These are phyloP conservation scores for Fusarium sp. DNA, from an alignment of 2,329 filamentous ascomycete species.

Conservation along the genomic window DNA sequence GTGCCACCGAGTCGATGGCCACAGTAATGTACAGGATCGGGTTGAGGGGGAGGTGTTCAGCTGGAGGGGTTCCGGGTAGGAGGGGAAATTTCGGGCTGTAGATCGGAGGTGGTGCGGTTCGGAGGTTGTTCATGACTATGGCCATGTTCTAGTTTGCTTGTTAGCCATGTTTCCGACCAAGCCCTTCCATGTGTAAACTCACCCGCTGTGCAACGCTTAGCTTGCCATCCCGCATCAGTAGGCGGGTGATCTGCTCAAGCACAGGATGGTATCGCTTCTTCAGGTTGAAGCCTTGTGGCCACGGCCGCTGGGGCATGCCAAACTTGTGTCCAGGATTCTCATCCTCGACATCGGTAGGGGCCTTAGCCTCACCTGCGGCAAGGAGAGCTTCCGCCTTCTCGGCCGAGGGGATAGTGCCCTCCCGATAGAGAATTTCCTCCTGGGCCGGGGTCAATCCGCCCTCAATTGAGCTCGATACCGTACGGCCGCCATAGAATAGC, in stretches of 20 bases:
- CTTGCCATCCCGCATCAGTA: conserved; percentile 92
- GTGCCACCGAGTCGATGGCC: conserved; percentile 91
- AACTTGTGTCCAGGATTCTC: conserved; percentile 74
- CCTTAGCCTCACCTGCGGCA: conserved; percentile 37
- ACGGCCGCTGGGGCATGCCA: conserved; percentile 70
- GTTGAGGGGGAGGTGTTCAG: conserved; percentile 82
- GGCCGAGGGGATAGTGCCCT: conserved; percentile 52
- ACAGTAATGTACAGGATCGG: conserved; percentile 88
- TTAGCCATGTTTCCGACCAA: conserved; percentile 13
- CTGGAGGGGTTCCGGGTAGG: conserved; percentile 77
- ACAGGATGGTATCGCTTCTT: conserved; percentile 87
- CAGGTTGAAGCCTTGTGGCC: conserved; percentile 68
- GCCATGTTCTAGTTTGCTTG: conserved; percentile 73
- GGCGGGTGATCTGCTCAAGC: conserved; percentile 84
- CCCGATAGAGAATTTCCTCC: conserved; percentile 53
- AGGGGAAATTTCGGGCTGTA: conserved; percentile 74
- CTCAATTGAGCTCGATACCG: conserved; percentile 42
- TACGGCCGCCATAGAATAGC: conserved; percentile 49
- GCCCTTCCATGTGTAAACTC: conserved; percentile 44
- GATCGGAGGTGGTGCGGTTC: conserved; percentile 80
- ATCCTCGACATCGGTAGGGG: conserved; percentile 29
- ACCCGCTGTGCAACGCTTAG: conserved; percentile 89
- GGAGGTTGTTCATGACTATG: conserved; percentile 81
- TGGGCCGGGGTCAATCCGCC: conserved; percentile 54
- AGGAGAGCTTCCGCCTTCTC: conserved; percentile 46